Conservation (phyloP, 106 monocot genomes). For the Dioscorea zingiberensis region DNA sequence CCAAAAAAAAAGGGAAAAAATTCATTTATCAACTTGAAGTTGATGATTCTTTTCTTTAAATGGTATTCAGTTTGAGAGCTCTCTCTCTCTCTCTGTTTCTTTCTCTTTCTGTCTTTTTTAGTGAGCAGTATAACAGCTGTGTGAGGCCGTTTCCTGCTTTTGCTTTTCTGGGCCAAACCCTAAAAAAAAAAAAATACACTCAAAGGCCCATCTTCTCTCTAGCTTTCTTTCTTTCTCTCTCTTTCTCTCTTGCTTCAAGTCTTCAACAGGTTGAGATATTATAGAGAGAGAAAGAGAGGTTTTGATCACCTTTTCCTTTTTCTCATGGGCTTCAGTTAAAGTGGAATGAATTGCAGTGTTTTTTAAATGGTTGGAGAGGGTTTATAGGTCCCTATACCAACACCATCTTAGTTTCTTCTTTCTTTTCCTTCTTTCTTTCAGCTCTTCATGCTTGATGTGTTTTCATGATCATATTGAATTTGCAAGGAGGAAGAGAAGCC, state of each 20-base stretch:
- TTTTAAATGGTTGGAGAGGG: too few species aligned
- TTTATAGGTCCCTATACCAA: slow-evolving; percentile 21
- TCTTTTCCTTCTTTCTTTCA: neutral
- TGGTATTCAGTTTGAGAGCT: neutral
- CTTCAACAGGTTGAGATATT: too few species aligned
- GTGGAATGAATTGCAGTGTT: slow-evolving; percentile 29
- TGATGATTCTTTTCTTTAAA: neutral
- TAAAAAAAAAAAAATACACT: slow-evolving; percentile 19
- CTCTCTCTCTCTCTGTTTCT: too few species aligned
- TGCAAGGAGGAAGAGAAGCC: slow-evolving; percentile 24
- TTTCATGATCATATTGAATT: too few species aligned
- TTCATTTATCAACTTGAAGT: too few species aligned
- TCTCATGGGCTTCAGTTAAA: slow-evolving; percentile 57
- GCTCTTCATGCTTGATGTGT: neutral
- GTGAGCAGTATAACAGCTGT: slow-evolving; percentile 26
- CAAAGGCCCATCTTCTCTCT: slow-evolving; percentile 4
- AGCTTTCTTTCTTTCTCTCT: slow-evolving; percentile 11
- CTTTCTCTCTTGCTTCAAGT: too few species aligned
- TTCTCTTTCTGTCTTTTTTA: too few species aligned
- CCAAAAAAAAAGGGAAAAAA: neutral
- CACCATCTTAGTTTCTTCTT: neutral
- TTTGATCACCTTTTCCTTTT: slow-evolving; percentile 36
- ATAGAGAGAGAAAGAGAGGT: neutral
- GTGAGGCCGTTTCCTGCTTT: slow-evolving; percentile 23
- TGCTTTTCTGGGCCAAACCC: slow-evolving; percentile 29